Base-by-base conservation (phyloP, 352 stramenopile genomes). In the Pythium phragmitis region DNA sequence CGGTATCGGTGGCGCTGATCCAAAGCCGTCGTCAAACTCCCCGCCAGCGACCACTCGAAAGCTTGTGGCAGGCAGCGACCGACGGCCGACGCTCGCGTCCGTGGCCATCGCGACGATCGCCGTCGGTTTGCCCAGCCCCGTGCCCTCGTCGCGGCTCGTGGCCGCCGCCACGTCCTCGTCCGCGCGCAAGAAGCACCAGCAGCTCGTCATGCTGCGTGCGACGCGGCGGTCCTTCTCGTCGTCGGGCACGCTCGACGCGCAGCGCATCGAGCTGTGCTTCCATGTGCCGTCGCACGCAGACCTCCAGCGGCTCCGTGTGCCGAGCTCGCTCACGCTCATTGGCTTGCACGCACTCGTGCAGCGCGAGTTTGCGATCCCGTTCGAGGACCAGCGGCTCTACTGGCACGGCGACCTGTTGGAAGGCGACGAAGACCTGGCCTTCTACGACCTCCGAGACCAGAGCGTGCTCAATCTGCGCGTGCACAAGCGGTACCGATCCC, bases 311-410 rank as follows among this genome's bases (percentile, higher is more conserved):
- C 43, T 90, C 9, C 64, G 68, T 0, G 79, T 87, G 11, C 75
- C 77, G 21, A 73, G 71, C 11, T 74, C 77, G 11, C 70, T 86
- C 43, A 77, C 80, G 9, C 70, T 90, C n/a, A 54, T 83, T 1
- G 68, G 75, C 4, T 69, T 90, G 26, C 76, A 85, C 33, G 80
- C 79, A 4, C 67, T 75, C 56, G 65, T 90, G 2, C 77, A 90
- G 60, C 79, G 80, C 30, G 77, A 90, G 63, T 84, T 79, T 30
- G 58, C 17, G 3, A 64, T 90, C 23, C 75, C 67, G 16, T 90
- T 87, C 50, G 76, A 90, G 57, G 77, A 90, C 39, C 80, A 90
- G 60, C 75, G 58, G 17, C 41, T 92, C 14, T 85, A 81, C 56
- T 75, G 80, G 49, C 73, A 86, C 4, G 76, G 72, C 14, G 79